Evolutionary conservation across 352 stramenopile genomes (phyloP).

Genomic region (Phytophthora capsici): DNA sequence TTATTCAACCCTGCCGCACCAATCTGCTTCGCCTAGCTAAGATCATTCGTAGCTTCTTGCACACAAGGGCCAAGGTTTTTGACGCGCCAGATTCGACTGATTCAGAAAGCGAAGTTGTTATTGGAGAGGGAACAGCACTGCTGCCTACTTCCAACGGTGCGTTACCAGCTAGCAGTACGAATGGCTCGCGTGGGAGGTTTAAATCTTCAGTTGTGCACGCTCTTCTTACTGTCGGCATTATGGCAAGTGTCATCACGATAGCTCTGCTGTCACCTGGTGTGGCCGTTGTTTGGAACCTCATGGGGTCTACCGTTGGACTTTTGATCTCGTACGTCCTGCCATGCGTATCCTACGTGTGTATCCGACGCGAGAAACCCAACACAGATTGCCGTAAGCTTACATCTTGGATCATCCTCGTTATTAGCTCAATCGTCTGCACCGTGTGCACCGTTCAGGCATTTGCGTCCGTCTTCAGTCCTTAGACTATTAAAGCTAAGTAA

Average conservation of each 20-base stretch:
- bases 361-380: conserved; percentile 75
- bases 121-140: conserved; percentile 44
- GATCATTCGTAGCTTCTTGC: conserved; percentile 43
- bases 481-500: conserved; percentile 17
- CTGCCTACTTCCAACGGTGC: conserved; percentile 14
- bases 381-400: conserved; percentile 71
- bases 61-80: conserved; percentile 36
- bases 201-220: conserved; percentile 54
- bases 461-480: conserved; percentile 46
- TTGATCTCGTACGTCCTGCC: conserved; percentile 90
- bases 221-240: conserved; percentile 72
- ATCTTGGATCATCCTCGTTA: conserved; percentile 80
- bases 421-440: conserved; percentile 73
- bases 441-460: conserved; percentile 79
- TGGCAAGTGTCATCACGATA: conserved; percentile 62
- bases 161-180: not conserved
- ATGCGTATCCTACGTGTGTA: conserved; percentile 86
- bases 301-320: conserved; percentile 86
- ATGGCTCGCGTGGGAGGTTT: conserved; percentile 9
- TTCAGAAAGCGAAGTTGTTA: conserved; percentile 30
- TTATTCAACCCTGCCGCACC: conserved; percentile 87
- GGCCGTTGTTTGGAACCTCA: conserved; percentile 90
- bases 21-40: conserved; percentile 70
- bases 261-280: conserved; percentile 81
- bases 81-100: conserved; percentile 26